phyloP scores from a whole-genome alignment of 2,329 filamentous ascomycete species.

The Emmonsia crescens region DNA sequence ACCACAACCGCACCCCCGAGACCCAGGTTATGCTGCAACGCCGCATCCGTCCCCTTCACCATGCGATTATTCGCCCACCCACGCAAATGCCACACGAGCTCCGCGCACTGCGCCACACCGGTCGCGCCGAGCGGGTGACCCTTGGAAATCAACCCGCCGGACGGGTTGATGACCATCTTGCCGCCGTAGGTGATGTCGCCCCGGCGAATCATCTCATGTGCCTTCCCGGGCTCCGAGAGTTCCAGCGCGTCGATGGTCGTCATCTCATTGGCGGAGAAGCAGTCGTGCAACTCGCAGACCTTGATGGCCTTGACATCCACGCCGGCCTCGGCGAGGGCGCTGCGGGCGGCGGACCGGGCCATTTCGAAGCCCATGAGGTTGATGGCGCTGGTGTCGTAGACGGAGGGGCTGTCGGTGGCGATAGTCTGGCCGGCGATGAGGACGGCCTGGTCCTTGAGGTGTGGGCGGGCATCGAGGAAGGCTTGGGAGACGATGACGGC shows the following conservation, averaged over 20 bases:
- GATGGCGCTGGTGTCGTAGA: slow-evolving; percentile 73
- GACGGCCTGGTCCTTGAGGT: slow-evolving; percentile 72
- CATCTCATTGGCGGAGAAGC: slow-evolving; percentile 94
- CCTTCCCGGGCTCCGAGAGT: slow-evolving; percentile 66
- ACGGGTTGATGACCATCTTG: slow-evolving; percentile 76
- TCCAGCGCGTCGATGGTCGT: slow-evolving; percentile 78
- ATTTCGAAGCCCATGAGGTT: slow-evolving; percentile 86
- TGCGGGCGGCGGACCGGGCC: slow-evolving; percentile 57
- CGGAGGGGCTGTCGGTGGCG: slow-evolving; percentile 67
- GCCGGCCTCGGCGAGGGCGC: slow-evolving; percentile 61
- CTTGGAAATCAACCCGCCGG: slow-evolving; percentile 89
- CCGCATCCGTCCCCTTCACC: slow-evolving; percentile 56
- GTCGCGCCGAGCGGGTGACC: slow-evolving; percentile 90
- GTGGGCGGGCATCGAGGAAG: slow-evolving; percentile 75
- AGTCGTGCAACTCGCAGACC: slow-evolving; percentile 91
- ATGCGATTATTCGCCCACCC: slow-evolving; percentile 91
- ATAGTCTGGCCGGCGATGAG: slow-evolving; percentile 79
- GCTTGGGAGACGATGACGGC: slow-evolving; percentile 78
- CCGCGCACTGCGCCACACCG: slow-evolving; percentile 89
- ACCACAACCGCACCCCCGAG: slow-evolving; percentile 84
- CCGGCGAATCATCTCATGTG: slow-evolving; percentile 76
- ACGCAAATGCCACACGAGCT: slow-evolving; percentile 88
- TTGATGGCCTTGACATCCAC: slow-evolving; percentile 57
- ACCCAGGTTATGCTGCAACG: slow-evolving; percentile 86
- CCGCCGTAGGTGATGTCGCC: slow-evolving; percentile 90